Conservation (phyloP, 768 basidiomycete genomes). For the Harrya chromipes region DNA sequence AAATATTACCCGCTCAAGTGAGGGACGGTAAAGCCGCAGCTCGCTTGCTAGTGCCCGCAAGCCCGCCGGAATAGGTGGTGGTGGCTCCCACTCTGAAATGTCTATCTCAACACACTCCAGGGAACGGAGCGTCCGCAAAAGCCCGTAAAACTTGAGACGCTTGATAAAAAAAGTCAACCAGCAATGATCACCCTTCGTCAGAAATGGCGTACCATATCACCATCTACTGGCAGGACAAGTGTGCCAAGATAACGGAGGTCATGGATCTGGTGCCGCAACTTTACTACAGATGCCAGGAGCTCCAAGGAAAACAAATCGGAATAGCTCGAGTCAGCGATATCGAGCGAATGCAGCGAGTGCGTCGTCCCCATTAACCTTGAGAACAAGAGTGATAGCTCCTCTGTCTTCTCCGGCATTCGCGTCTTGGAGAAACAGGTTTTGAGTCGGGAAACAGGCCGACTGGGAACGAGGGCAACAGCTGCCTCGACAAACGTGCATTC, state of each 20-base stretch:
- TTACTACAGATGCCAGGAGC: constrained; percentile 43
- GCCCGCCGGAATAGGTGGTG: constrained; percentile 49
- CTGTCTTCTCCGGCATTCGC: constrained; percentile 45
- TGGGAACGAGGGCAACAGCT: constrained; percentile 52
- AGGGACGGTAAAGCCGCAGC: constrained; percentile 57
- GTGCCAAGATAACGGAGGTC: constrained; percentile 61
- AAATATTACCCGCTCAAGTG: constrained; percentile 52
- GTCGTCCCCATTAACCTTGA: constrained; percentile 45
- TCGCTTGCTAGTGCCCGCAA: constrained; percentile 58
- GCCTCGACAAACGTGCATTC: constrained; percentile 72
- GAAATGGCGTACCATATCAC: constrained; percentile 22
- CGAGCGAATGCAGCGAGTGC: constrained; percentile 46
- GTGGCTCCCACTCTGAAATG: constrained; percentile 62
- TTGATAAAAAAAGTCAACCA: constrained; percentile 24
- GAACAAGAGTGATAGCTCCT: constrained; percentile 50
- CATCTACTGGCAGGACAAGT: constrained; percentile 58
- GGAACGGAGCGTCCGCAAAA: constrained; percentile 49
- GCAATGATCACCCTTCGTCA: neutral
- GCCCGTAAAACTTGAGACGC: constrained; percentile 62
- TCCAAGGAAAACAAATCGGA: constrained; percentile 52
- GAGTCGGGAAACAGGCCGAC: constrained; percentile 56
- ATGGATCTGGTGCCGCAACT: constrained; percentile 29
- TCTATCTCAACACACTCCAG: constrained; percentile 62
- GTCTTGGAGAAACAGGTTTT: constrained; percentile 68
- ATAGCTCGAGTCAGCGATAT: constrained; percentile 62